Percentiles rank a stretch among this genome's conserved stretches.
phyloP scores from a whole-genome alignment of 140 eudicot genomes.

The Erigeron philadelphicus region DNA sequence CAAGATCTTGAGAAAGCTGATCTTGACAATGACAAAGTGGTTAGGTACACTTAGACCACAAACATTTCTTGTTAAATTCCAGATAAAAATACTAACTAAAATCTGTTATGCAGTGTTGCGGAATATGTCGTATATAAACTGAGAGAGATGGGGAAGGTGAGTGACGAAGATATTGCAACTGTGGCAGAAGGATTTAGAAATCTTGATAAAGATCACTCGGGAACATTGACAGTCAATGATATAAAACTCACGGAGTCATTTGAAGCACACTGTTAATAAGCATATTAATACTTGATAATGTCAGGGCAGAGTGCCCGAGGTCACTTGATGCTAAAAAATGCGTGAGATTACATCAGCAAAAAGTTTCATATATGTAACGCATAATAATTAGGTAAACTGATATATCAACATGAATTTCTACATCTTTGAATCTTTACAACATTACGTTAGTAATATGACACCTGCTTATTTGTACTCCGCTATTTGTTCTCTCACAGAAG shows the following conservation, averaged over 20 bases:
- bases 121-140: slow-evolving; percentile 67
- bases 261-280: no score
- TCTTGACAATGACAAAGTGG: slow-evolving; percentile 64
- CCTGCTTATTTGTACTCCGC: no score
- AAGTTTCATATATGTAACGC: no score
- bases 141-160: slow-evolving; percentile 83
- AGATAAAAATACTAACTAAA: not conserved
- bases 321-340: no score
- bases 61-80: not conserved
- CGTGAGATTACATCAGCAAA: no score
- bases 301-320: no score
- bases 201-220: slow-evolving; percentile 75
- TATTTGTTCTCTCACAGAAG: no score
- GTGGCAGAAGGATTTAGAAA: slow-evolving; percentile 49
- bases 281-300: no score
- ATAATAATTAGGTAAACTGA: no score
- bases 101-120: slow-evolving; percentile 42
- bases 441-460: no score
- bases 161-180: slow-evolving; percentile 46
- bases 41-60: slow-evolving; percentile 38
- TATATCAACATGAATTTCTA: no score
- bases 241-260: not conserved
- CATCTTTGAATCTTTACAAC: no score
- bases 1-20: slow-evolving; percentile 85
- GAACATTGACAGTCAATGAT: slow-evolving; percentile 52